Conservation (phyloP, 257 asterid genomes). For the Petunia axillaris region DNA sequence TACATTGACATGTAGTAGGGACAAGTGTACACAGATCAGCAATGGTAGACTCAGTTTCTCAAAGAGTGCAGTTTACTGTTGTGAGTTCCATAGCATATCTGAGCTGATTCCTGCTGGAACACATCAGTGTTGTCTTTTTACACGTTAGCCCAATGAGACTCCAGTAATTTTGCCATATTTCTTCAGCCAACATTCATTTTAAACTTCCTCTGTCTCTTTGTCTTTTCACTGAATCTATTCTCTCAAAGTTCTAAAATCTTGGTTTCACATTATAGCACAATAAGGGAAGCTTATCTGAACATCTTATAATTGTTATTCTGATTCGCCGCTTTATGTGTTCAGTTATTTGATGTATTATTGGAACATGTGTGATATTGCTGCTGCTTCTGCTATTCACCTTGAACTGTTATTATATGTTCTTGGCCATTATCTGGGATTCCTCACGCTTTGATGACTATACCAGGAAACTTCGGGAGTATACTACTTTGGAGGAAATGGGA, state of each 20-base stretch:
- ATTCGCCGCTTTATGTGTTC: conserved; percentile 1
- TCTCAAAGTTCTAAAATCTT: not conserved
- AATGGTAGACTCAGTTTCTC: not conserved
- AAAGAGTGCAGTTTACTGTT: not conserved
- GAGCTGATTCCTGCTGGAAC: not conserved
- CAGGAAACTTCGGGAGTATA: conserved; percentile 87
- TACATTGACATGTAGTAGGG: not conserved
- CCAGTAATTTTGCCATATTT: not conserved
- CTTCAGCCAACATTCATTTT: not conserved
- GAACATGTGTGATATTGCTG: not conserved
- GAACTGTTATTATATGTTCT: not conserved
- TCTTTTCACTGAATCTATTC: conserved; percentile 9
- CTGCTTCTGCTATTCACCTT: not conserved
- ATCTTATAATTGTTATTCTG: conserved; percentile 19
- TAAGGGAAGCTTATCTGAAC: not conserved
- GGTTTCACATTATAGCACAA: not conserved
- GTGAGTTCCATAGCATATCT: not conserved
- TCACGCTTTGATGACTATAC: not conserved
- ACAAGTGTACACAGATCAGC: not conserved
- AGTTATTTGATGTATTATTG: not conserved
- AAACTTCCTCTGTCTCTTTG: not conserved
- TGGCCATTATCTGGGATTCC: not conserved
- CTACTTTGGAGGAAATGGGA: conserved; percentile 80
- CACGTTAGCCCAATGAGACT: not conserved
- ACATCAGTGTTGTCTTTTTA: not conserved